Evolutionary conservation across 371 early-diverging fungal species (phyloP).

Genomic region (Saksenaea oblongispora): DNA sequence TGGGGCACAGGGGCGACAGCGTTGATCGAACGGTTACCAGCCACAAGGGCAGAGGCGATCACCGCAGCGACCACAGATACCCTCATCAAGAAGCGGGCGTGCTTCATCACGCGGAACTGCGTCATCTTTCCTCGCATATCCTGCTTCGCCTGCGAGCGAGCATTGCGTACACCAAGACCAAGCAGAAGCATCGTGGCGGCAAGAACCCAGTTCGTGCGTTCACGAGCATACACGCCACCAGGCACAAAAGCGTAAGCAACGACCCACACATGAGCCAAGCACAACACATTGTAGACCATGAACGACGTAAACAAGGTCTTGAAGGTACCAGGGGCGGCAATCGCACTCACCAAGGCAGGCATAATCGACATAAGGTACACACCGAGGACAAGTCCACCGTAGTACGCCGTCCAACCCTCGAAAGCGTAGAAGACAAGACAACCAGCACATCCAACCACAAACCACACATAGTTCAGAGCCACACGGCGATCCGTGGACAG

Average conservation of each 20-base stretch:
- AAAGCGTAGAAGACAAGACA: constrained; percentile 60
- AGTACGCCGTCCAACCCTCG: constrained; percentile 67
- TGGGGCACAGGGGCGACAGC: constrained; percentile 58
- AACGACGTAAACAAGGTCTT: constrained; percentile 64
- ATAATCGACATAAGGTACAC: constrained; percentile 62
- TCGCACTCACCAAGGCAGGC: constrained; percentile 59
- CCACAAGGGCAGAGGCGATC: constrained; percentile 34
- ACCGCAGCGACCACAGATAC: constrained; percentile 27
- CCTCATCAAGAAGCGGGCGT: constrained; percentile 40
- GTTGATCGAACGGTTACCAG: constrained; percentile 29
- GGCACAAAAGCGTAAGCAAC: constrained; percentile 88
- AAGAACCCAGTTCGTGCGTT: constrained; percentile 73
- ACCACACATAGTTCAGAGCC: constrained; percentile 61
- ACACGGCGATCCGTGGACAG: constrained; percentile 61
- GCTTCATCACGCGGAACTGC: constrained; percentile 38
- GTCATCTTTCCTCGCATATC: constrained; percentile 21
- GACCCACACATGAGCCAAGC: constrained; percentile 76
- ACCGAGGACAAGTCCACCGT: constrained; percentile 67
- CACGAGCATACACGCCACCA: constrained; percentile 72
- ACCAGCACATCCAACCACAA: constrained; percentile 51
- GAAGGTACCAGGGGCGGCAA: constrained; percentile 65
- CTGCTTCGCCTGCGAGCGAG: constrained; percentile 28
- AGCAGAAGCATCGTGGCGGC: constrained; percentile 50
- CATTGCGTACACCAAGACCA: constrained; percentile 53
- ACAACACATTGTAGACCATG: constrained; percentile 68